These are phyloP conservation scores for Claviceps maximensis DNA, from an alignment of 2,329 filamentous ascomycete genomes.

Conservation along the genomic window DNA sequence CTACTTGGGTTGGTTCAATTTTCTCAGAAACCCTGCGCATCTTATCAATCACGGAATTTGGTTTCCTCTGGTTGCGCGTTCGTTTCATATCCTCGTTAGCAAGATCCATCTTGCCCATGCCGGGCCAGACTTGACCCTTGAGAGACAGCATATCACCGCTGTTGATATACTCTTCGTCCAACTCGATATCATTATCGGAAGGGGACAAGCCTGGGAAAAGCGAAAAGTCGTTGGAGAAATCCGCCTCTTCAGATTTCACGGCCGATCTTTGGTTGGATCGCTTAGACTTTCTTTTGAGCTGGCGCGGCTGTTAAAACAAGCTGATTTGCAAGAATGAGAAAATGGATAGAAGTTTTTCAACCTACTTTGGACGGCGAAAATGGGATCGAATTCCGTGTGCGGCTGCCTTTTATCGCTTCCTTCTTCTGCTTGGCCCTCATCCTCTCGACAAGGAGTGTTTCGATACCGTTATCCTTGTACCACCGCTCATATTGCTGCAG, in stretches of 20 bases:
- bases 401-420: constrained; percentile 41
- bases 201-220: constrained; percentile 17
- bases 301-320: neutral
- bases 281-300: constrained; percentile 19
- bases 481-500: constrained; percentile 63
- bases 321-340: neutral
- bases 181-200: constrained; percentile 16
- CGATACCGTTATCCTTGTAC: constrained; percentile 61
- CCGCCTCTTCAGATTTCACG: constrained; percentile 18
- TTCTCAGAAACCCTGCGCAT: constrained; percentile 51
- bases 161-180: constrained; percentile 14
- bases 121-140: constrained; percentile 63
- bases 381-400: constrained; percentile 13
- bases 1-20: constrained; percentile 50
- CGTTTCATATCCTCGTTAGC: constrained; percentile 60
- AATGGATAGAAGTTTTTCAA: neutral
- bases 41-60: constrained; percentile 52
- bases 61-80: constrained; percentile 68
- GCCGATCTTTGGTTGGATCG: constrained; percentile 10
- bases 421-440: constrained; percentile 65
- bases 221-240: constrained; percentile 13
- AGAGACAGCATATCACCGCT: constrained; percentile 28
- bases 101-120: constrained; percentile 72
- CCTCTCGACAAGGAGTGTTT: constrained; percentile 61
- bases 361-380: constrained; percentile 13